Conservation (phyloP, 2,329 filamentous ascomycete genomes). For the Colletotrichum tofieldiae region DNA sequence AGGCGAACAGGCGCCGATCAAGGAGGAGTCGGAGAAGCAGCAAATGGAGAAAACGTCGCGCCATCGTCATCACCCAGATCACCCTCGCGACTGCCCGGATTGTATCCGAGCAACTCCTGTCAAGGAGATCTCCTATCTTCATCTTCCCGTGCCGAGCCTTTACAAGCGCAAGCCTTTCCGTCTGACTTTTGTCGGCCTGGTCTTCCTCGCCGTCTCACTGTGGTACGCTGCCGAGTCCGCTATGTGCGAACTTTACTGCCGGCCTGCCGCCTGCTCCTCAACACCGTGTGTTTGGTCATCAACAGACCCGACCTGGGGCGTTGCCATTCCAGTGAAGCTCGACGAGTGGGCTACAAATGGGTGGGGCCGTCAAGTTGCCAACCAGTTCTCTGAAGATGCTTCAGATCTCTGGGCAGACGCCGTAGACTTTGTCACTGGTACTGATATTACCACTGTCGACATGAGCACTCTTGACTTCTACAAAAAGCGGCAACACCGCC, state of each 20-base stretch:
- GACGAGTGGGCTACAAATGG: constrained; percentile 74
- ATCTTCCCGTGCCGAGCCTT: constrained; percentile 63
- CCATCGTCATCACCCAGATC: constrained; percentile 4
- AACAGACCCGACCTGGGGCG: constrained; percentile 73
- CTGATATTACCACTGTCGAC: constrained; percentile 62
- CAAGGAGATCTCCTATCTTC: constrained; percentile 53
- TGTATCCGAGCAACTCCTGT: not conserved
- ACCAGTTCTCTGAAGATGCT: constrained; percentile 59
- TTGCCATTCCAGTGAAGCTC: constrained; percentile 73
- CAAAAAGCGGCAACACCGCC: constrained; percentile 63
- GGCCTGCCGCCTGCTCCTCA: constrained; percentile 65
- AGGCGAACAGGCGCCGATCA: not conserved
- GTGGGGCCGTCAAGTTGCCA: constrained; percentile 58
- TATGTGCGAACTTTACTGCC: constrained; percentile 70
- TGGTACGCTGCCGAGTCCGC: constrained; percentile 71
- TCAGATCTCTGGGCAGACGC: constrained; percentile 65
- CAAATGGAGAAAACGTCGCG: constrained; percentile 28
- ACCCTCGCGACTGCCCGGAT: constrained; percentile 17
- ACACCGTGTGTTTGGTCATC: constrained; percentile 69
- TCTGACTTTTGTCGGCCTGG: constrained; percentile 64
- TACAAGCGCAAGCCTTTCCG: constrained; percentile 62
- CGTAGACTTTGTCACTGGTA: constrained; percentile 61
- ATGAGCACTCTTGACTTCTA: constrained; percentile 61
- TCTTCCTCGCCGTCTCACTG: constrained; percentile 60
- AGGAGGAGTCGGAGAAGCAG: constrained; percentile 28